Conservation (phyloP, 2,329 filamentous ascomycete genomes). For the Aureobasidium sp. region DNA sequence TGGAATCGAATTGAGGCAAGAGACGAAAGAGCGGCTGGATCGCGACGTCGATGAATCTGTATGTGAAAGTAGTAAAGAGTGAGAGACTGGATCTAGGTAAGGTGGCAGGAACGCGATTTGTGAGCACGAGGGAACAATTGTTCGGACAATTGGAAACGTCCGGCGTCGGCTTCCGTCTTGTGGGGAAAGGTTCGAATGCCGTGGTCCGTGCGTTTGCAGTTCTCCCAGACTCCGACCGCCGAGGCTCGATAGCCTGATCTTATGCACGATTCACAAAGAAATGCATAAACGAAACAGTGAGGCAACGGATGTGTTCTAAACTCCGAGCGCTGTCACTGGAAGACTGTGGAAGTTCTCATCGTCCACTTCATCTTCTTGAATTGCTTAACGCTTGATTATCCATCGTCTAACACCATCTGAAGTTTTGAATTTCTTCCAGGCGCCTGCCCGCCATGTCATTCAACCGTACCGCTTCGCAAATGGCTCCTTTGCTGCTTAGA, state of each 20-base stretch:
- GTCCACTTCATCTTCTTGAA: neutral
- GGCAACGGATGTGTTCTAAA: neutral
- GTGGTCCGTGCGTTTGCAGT: too few species aligned
- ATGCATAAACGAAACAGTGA: too few species aligned
- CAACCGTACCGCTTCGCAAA: conserved; percentile 37
- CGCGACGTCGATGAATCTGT: neutral
- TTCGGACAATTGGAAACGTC: neutral
- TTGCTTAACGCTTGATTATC: neutral
- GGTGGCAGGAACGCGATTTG: neutral
- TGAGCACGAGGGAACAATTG: neutral
- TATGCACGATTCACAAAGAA: too few species aligned
- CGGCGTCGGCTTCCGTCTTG: neutral
- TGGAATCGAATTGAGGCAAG: neutral
- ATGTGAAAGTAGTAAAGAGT: neutral
- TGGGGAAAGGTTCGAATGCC: neutral
- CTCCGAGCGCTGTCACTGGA: neutral
- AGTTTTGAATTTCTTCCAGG: neutral
- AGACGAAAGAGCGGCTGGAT: neutral
- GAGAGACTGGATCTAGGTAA: neutral
- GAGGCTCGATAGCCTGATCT: neutral
- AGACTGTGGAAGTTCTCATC: too few species aligned
- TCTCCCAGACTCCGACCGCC: neutral
- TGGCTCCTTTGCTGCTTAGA: conserved; percentile 42
- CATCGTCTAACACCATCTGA: conserved; percentile 5
- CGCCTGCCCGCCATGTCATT: conserved; percentile 37